Percentiles rank a stretch among this genome's conserved stretches.
These are phyloP conservation scores for Suillus subaureus DNA, from an alignment of 768 basidiomycete species.

Conservation along the genomic window DNA sequence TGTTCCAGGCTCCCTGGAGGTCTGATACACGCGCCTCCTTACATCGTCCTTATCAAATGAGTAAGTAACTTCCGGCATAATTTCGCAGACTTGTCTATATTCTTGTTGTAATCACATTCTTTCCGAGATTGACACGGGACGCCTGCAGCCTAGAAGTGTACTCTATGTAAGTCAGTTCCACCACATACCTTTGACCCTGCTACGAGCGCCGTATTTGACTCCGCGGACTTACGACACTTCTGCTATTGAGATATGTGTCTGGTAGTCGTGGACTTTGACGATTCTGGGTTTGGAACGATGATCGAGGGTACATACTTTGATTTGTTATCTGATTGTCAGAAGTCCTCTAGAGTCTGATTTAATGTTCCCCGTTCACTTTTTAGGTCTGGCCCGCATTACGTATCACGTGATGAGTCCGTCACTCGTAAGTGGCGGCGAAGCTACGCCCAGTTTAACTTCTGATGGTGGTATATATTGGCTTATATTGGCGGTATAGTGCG, in stretches of 20 bases:
- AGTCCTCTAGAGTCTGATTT: neutral
- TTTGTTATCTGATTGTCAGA: neutral
- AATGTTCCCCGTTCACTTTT: neutral
- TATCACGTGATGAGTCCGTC: neutral
- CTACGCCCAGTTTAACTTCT: neutral
- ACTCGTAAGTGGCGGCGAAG: slow-evolving; percentile 6
- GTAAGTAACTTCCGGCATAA: neutral
- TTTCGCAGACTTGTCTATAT: neutral
- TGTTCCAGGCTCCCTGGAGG: neutral
- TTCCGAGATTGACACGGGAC: neutral
- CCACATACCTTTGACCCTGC: slow-evolving; percentile 7
- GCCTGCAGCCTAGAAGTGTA: neutral
- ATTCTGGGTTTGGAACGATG: neutral
- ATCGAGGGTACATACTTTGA: neutral
- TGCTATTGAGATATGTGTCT: neutral
- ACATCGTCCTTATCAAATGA: neutral
- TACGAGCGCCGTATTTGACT: neutral
- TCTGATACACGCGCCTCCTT: neutral
- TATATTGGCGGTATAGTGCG: neutral
- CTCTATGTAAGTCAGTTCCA: neutral
- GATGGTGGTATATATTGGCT: neutral
- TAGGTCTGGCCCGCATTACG: neutral
- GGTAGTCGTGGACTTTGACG: neutral
- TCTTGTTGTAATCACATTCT: slow-evolving; percentile 5
- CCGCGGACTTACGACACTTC: slow-evolving; percentile 1